Base-by-base conservation (phyloP, 2,329 filamentous ascomycete species). In the Trichoderma sp. region DNA sequence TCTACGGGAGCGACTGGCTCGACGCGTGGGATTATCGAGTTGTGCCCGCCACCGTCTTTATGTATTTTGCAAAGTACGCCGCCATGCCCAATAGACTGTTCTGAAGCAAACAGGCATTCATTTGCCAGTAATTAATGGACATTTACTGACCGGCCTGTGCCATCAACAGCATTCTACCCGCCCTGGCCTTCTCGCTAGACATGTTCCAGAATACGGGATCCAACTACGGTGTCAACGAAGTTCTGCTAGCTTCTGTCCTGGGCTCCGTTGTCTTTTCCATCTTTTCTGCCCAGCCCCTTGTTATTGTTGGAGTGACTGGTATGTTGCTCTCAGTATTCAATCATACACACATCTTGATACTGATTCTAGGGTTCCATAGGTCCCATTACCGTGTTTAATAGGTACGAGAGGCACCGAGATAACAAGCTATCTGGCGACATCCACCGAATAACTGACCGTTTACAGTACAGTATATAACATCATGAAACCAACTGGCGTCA, bases 371-470 rank as follows among this genome's bases (percentile, higher is more conserved):
- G n/a, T 28, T 39, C 21, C 39, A 21, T 68, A 87, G 89, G 89
- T n/a, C 93, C 93, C 4, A 97, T 97, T 68, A 96, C 94, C 18
- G 93, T 97, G 32, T 97, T 97, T 77, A 97, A 96, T 77, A 97
- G 96, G 87, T 89, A 78, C 52, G 84, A 77, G 21, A 51, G 21
- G 24, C 69, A 32, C 7, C 55, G 37, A 21, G n/a, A 37, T 32
- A 14, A 14, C 4, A 37, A 37, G 11, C n/a, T 13, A n/a, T 30
- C 6, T 24, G 10, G 3, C 10, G 18, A 28, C 43, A 56, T 71
- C 21, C 28, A 5, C 32, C 59, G 37, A 73, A 52, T 7, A n/a
- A 68, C 43, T 58, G 51, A 67, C 59, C 37, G 26, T 46, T 43
- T 43, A 28, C 72, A 87, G 86, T 76, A 97, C 94, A 4, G 92